These are phyloP conservation scores for Epichloe uncinata DNA, from an alignment of 2,329 filamentous ascomycete species.

Conservation along the genomic window DNA sequence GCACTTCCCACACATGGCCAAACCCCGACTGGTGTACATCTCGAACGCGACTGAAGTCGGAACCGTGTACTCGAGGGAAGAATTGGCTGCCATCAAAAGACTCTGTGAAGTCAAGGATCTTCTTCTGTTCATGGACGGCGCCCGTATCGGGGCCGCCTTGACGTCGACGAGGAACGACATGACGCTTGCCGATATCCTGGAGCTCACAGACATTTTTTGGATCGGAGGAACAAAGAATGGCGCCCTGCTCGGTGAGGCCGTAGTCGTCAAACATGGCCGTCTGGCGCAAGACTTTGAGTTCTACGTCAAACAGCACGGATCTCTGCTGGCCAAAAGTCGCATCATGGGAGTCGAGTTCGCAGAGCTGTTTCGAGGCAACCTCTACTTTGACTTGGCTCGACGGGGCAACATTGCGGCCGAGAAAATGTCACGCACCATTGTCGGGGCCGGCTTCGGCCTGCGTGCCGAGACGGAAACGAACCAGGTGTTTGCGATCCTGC, in stretches of 20 bases:
- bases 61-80: slow-evolving; percentile 31
- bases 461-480: slow-evolving; percentile 35
- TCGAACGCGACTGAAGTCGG: slow-evolving; percentile 38
- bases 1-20: slow-evolving; percentile 38
- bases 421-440: slow-evolving; percentile 29
- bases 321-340: slow-evolving; percentile 34
- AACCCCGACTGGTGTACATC: slow-evolving; percentile 36
- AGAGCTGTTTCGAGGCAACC: slow-evolving; percentile 30
- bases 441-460: slow-evolving; percentile 26
- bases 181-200: slow-evolving; percentile 29
- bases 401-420: slow-evolving; percentile 31
- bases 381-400: slow-evolving; percentile 33
- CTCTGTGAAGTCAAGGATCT: slow-evolving; percentile 28
- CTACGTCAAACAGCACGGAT: slow-evolving; percentile 38
- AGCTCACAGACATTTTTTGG: slow-evolving; percentile 39
- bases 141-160: slow-evolving; percentile 30
- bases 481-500: slow-evolving; percentile 35
- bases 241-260: slow-evolving; percentile 35
- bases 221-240: slow-evolving; percentile 40
- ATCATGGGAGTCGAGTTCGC: slow-evolving; percentile 36
- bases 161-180: slow-evolving; percentile 29
- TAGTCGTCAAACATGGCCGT: slow-evolving; percentile 29
- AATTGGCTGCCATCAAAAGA: slow-evolving; percentile 27
- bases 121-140: slow-evolving; percentile 34
- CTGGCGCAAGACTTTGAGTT: slow-evolving; percentile 35